phyloP scores from a whole-genome alignment of 2,329 filamentous ascomycete genomes.

The Trichoderma cornu-damae region DNA sequence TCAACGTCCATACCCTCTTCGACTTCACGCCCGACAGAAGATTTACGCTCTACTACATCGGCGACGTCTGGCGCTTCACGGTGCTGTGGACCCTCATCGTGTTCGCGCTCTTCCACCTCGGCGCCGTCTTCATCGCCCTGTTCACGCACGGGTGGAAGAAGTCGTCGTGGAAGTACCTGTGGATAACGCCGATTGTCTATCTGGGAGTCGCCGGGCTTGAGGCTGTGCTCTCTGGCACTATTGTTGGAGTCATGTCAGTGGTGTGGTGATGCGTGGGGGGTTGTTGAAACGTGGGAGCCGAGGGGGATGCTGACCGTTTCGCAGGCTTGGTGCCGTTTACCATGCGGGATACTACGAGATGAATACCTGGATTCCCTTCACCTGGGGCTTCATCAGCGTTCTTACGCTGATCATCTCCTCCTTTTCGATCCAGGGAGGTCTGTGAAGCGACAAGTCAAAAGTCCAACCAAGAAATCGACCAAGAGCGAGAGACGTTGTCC shows the following conservation, averaged over 20 bases:
- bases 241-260: conserved; percentile 73
- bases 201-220: conserved; percentile 67
- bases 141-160: conserved; percentile 61
- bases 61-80: conserved; percentile 83
- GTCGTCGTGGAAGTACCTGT: conserved; percentile 57
- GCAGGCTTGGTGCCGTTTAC: conserved; percentile 75
- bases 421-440: conserved; percentile 85
- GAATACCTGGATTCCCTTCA: conserved; percentile 90
- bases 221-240: conserved; percentile 71
- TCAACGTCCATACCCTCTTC: conserved; percentile 64
- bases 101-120: conserved; percentile 68
- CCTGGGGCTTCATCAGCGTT: conserved; percentile 82
- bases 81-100: conserved; percentile 80
- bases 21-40: conserved; percentile 37
- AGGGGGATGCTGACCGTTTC: background rate
- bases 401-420: conserved; percentile 78
- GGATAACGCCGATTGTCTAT: conserved; percentile 69
- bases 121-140: conserved; percentile 66
- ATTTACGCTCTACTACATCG: conserved; percentile 64
- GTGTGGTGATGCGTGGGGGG: too few species aligned
- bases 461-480: background rate
- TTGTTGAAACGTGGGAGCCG: background rate
- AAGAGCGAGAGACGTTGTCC: background rate
- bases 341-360: conserved; percentile 78
- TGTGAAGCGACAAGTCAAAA: conserved; percentile 45